Conservation (phyloP, 192 early-diverging fungal genomes). For the Geranomyces variabilis region DNA sequence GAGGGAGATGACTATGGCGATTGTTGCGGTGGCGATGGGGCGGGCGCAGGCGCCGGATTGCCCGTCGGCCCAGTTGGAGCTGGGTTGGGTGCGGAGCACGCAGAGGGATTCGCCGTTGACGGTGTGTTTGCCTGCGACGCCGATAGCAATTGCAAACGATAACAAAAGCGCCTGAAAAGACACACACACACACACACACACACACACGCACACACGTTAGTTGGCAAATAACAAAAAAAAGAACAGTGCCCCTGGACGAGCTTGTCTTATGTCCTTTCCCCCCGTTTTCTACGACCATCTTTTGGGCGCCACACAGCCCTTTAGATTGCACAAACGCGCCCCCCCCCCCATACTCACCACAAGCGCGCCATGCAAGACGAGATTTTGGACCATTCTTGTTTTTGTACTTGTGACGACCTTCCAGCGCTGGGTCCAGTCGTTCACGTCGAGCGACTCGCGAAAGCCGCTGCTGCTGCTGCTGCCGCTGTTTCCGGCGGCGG, state of each 20-base stretch:
- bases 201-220: too few relatives aligned
- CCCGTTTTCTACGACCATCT: too few relatives aligned
- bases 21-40: neutral
- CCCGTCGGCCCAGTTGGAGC: neutral
- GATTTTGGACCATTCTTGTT: neutral
- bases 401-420: conserved; percentile 22
- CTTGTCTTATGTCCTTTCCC: too few relatives aligned
- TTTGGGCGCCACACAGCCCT: too few relatives aligned
- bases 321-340: neutral
- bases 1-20: conserved; percentile 3
- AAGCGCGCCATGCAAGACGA: neutral
- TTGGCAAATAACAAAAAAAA: neutral
- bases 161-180: neutral
- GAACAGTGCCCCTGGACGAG: too few relatives aligned
- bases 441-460: conserved; percentile 7
- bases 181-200: neutral
- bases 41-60: neutral
- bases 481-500: too few relatives aligned
- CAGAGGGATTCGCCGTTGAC: conserved; percentile 6
- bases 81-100: neutral
- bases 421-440: conserved; percentile 22
- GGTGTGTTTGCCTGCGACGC: neutral
- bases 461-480: too few relatives aligned
- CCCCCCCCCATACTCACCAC: conserved; percentile 4
- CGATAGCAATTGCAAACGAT: neutral